Percentiles rank a stretch among this genome's conserved stretches.
These are phyloP conservation scores for Calycina marina DNA, from an alignment of 2,329 filamentous ascomycete genomes.

Conservation along the genomic window DNA sequence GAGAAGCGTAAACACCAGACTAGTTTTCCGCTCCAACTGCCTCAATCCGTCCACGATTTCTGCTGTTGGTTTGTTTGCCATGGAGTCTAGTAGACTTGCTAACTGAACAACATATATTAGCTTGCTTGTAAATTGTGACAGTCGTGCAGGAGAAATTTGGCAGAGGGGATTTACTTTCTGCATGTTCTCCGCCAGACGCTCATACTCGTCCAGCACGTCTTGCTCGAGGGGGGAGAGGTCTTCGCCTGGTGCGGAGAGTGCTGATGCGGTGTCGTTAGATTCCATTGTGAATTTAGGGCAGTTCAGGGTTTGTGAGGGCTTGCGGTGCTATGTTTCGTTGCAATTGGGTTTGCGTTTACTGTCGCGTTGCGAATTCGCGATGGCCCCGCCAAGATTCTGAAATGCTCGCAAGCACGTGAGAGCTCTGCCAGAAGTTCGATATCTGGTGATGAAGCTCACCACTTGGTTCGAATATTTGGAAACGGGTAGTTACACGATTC, in stretches of 20 bases:
- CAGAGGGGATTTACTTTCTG: slow-evolving; percentile 48
- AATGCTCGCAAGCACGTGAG: no score
- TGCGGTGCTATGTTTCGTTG: no score
- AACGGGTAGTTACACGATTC: no score
- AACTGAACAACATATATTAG: slow-evolving; percentile 29
- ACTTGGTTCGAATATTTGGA: no score
- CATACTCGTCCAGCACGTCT: slow-evolving; percentile 89
- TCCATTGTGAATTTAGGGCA: no score
- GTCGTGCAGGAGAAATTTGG: background rate
- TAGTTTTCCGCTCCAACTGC: slow-evolving; percentile 85
- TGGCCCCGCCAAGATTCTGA: no score
- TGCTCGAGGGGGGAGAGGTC: slow-evolving; percentile 73
- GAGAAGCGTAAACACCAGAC: slow-evolving; percentile 83
- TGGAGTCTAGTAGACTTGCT: slow-evolving; percentile 42
- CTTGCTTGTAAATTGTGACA: no score
- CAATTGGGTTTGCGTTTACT: no score
- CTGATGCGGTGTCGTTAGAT: slow-evolving; percentile 1
- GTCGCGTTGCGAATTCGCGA: no score
- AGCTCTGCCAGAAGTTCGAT: no score
- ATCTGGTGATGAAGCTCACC: no score
- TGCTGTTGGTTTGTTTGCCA: slow-evolving; percentile 57
- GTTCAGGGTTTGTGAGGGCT: no score
- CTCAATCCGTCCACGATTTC: slow-evolving; percentile 77
- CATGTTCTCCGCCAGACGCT: slow-evolving; percentile 75
- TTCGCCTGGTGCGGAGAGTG: slow-evolving; percentile 8